Evolutionary conservation across 345 rosid species (phyloP).

Genomic region (Cardamine resedifolia): DNA sequence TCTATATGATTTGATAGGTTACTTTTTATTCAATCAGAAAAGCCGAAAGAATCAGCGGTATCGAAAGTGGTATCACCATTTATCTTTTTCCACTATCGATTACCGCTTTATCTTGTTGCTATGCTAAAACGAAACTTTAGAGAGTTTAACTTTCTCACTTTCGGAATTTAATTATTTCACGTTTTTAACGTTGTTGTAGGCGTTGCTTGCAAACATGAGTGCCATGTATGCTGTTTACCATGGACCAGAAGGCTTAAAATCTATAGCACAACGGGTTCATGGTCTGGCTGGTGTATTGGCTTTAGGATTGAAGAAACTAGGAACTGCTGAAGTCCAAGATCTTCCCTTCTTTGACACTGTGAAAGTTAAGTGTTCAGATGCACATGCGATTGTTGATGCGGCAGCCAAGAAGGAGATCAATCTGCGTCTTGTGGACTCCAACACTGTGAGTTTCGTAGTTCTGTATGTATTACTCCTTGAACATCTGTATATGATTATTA

Average conservation of each 20-base stretch:
- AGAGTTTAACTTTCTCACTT: background rate
- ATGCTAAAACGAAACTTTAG: no score
- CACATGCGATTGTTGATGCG: background rate
- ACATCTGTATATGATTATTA: background rate
- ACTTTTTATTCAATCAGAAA: background rate
- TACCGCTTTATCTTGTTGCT: background rate
- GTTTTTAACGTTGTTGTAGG: conserved; percentile 43
- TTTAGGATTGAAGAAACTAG: conserved; percentile 78
- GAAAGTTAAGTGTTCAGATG: background rate
- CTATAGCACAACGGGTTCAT: conserved; percentile 73
- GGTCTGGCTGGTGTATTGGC: conserved; percentile 86
- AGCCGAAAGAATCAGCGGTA: background rate
- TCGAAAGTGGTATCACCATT: background rate
- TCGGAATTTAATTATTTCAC: background rate
- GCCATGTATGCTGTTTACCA: conserved; percentile 90
- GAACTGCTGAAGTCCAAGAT: conserved; percentile 66
- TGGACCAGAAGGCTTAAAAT: conserved; percentile 81
- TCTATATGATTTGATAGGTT: background rate
- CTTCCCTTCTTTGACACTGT: conserved; percentile 74
- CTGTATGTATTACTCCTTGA: background rate
- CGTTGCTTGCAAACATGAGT: conserved; percentile 91
- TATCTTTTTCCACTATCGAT: no score
- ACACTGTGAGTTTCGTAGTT: conserved; percentile 2
- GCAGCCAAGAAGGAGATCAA: background rate
- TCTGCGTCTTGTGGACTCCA: conserved; percentile 13